Evolutionary conservation across 1,284 basidiomycete species (phyloP).

Genomic region (Bjerkandera adusta): DNA sequence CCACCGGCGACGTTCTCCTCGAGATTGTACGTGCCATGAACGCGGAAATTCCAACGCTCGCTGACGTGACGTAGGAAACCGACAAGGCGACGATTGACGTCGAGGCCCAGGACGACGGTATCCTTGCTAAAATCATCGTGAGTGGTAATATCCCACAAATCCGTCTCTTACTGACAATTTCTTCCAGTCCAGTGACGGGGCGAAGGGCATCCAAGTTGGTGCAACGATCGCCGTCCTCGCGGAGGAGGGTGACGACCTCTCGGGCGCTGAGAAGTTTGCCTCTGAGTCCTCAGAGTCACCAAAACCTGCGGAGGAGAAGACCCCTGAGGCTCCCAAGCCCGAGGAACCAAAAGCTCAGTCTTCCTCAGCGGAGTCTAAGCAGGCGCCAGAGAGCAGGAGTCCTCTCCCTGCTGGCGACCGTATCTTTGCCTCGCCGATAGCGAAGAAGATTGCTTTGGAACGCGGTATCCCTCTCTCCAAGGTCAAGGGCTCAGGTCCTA

Average conservation of each 20-base stretch:
- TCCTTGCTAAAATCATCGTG: conserved; percentile 90
- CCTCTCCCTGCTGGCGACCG: conserved; percentile 70
- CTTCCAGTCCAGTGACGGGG: conserved; percentile 55
- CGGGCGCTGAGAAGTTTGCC: conserved; percentile 80
- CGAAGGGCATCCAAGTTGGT: conserved; percentile 87
- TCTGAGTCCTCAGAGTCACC: conserved; percentile 50
- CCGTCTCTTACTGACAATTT: neutral
- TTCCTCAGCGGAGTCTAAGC: conserved; percentile 12
- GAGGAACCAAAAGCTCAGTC: conserved; percentile 29
- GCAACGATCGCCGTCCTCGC: conserved; percentile 86
- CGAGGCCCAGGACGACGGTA: conserved; percentile 95
- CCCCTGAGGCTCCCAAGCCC: conserved; percentile 34
- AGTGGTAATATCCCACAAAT: conserved; percentile 24
- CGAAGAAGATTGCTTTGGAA: conserved; percentile 96
- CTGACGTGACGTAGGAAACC: conserved; percentile 70
- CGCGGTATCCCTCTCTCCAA: conserved; percentile 89
- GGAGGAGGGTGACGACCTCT: conserved; percentile 93
- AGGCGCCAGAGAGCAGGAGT: conserved; percentile 30
- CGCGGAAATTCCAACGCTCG: neutral
- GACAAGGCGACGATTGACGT: conserved; percentile 99
- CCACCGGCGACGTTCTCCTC: conserved; percentile 89
- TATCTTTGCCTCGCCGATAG: conserved; percentile 94
- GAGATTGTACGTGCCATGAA: conserved; percentile 76
- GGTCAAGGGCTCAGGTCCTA: conserved; percentile 93
- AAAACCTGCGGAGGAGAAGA: conserved; percentile 35